Evolutionary conservation across 805 yeast genomes (phyloP).

Genomic region (Brettanomyces anomalus): DNA sequence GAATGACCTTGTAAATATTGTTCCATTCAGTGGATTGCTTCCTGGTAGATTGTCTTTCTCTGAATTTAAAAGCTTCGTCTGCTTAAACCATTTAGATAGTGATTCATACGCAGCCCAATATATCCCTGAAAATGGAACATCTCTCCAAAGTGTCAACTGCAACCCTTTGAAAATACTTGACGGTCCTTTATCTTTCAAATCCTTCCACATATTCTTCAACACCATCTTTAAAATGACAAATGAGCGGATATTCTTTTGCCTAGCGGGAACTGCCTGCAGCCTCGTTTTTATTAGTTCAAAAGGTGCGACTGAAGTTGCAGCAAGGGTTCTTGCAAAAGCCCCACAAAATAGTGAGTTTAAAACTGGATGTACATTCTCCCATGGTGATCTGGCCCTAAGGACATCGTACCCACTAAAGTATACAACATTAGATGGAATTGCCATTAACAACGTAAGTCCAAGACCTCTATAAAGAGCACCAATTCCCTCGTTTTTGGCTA

Average conservation of each 20-base stretch:
- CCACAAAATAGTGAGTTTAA: conserved; percentile 82
- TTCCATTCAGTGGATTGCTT: conserved; percentile 11
- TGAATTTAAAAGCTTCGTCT: conserved; percentile 16
- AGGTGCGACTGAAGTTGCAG: conserved; percentile 84
- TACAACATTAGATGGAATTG: conserved; percentile 86
- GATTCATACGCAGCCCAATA: conserved; percentile 88
- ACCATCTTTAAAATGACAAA: conserved; percentile 39
- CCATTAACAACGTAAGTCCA: conserved; percentile 74
- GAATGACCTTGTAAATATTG: conserved; percentile 54
- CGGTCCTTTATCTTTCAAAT: conserved; percentile 49
- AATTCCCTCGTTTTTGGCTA: conserved; percentile 65
- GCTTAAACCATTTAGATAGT: conserved; percentile 23
- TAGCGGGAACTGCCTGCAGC: conserved; percentile 74
- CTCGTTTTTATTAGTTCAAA: conserved; percentile 81
- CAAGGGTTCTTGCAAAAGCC: conserved; percentile 66
- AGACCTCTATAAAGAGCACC: conserved; percentile 84
- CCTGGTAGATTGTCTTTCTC: conserved; percentile 6
- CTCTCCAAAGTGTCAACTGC: conserved; percentile 87
- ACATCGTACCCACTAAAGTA: conserved; percentile 92
- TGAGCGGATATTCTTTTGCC: conserved; percentile 16
- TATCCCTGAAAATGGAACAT: conserved; percentile 92
- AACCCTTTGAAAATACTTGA: conserved; percentile 73
- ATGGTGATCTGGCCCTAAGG: conserved; percentile 65
- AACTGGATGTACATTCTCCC: conserved; percentile 26
- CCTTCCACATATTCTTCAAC: conserved; percentile 22